Evolutionary conservation across 345 rosid species (phyloP).

Genomic region (Orychophragmus violaceus): DNA sequence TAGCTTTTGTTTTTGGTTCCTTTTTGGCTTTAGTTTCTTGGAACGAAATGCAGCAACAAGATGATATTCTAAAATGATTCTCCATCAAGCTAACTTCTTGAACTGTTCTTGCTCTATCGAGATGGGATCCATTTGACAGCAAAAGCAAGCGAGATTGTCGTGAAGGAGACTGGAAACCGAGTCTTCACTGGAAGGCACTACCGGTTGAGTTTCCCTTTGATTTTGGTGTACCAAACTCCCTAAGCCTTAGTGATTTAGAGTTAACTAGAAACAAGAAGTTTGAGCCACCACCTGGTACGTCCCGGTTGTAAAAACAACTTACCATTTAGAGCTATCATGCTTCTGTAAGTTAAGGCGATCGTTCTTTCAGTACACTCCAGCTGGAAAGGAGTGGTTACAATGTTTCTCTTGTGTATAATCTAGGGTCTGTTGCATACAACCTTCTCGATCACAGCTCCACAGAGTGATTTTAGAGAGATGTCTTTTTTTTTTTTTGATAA

Average conservation of each 20-base stretch:
- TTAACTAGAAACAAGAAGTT: slow-evolving; percentile 8
- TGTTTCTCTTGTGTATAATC: too few species aligned
- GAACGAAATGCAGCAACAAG: slow-evolving; percentile 51
- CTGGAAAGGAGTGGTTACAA: too few species aligned
- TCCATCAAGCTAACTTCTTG: not conserved
- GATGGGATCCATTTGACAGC: slow-evolving; percentile 73
- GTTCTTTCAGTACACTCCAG: too few species aligned
- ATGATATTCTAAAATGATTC: slow-evolving; percentile 1
- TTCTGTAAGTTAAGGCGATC: not conserved
- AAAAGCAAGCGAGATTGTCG: slow-evolving; percentile 64
- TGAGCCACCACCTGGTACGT: slow-evolving; percentile 2
- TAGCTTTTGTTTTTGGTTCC: too few species aligned
- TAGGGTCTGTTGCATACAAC: too few species aligned
- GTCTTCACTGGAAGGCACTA: slow-evolving; percentile 52
- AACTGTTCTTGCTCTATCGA: slow-evolving; percentile 24
- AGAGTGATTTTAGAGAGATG: too few species aligned
- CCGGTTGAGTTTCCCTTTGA: slow-evolving; percentile 47
- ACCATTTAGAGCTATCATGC: not conserved
- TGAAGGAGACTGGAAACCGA: slow-evolving; percentile 72
- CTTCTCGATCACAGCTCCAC: too few species aligned
- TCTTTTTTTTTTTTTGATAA: too few species aligned
- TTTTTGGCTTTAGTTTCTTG: too few species aligned
- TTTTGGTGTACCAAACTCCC: slow-evolving; percentile 23
- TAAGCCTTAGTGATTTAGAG: slow-evolving; percentile 8
- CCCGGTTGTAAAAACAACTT: slow-evolving; percentile 4